Base-by-base conservation (phyloP, 176 grass and related monocot genomes). In the Elymus sibiricus region DNA sequence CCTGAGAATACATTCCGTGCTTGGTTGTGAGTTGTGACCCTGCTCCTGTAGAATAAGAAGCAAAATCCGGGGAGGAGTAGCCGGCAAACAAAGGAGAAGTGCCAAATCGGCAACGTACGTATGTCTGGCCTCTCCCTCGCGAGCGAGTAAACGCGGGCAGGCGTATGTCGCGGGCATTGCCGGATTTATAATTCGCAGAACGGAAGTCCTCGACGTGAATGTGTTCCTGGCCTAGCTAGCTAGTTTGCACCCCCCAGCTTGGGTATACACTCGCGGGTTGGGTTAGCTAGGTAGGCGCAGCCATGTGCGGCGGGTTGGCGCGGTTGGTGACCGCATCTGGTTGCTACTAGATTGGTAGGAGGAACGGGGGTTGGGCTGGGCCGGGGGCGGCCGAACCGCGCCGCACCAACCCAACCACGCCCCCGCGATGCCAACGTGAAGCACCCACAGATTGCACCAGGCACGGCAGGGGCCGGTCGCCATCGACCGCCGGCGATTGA, bases 251-350 rank as follows among this genome's bases (percentile, higher is more conserved):
- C 69, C 68, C 68, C 22, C 15, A 29, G 29, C 29, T 29, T 29
- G 29, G 29, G 29, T 29, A 2, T 29, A 29, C 29, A 2, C 29
- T 29, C 29, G 29, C 29, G 29, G 29, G 29, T 29, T 29, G 29
- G 29, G 29, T 29, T 29, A 29, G 29, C 29, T 29, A 29, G 29
- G 29, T 29, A n/a, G 83, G 29, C 10, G 88, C 64, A 47, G 81
- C 39, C 89, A 91, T 91, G 89, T 87, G 89, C 81, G 4, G 62
- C 38, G 39, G 64, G 84, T 87, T 90, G 89, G 74, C 76, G 76
- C 76, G 81, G 85, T 91, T 81, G 85, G 81, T 91, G 81, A 11
- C 68, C 11, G 15, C 39, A 11, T 76, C 44, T 15, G 82, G n/a
- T n/a, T 44, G 68, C 13, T 44, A 56, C 13, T 80, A 12, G 74